Conservation (phyloP, 176 grass and related monocot species). For the Urochloa ruziziensis region DNA sequence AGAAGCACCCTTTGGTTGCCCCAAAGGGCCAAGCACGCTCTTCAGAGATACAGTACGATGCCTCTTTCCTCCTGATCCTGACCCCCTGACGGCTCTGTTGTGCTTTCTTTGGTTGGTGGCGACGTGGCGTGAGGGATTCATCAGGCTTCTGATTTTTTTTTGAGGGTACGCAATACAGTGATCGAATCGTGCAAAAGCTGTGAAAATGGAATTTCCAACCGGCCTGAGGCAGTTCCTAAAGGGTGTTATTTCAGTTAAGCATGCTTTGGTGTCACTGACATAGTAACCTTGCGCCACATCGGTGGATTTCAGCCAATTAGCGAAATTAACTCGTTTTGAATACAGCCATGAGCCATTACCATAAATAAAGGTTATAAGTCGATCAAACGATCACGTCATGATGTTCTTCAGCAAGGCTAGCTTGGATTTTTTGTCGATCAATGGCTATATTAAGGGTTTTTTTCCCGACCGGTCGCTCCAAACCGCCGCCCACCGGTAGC, state of each 20-base stretch:
- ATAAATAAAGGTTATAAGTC: not conserved
- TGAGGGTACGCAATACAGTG: not conserved
- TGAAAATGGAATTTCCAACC: not conserved
- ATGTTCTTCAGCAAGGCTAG: not conserved
- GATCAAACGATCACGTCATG: not conserved
- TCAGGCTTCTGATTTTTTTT: not conserved
- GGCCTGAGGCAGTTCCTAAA: not conserved
- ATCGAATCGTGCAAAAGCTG: not conserved
- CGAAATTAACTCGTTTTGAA: no score
- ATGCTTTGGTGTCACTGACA: not conserved
- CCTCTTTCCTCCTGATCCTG: not conserved
- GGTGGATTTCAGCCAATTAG: not conserved
- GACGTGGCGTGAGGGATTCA: not conserved
- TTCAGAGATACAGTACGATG: not conserved
- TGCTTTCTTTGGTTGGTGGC: not conserved
- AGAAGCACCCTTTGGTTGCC: not conserved
- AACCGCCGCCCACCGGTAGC: no score
- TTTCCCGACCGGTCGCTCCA: no score
- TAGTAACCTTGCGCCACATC: not conserved
- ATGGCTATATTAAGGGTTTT: no score
- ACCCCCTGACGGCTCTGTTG: not conserved
- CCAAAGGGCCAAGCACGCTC: not conserved
- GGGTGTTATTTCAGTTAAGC: no score
- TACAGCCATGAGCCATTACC: no score
- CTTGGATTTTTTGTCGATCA: not conserved